Base-by-base conservation (phyloP, 306 rosid genomes). In the Dryas alaskensis region DNA sequence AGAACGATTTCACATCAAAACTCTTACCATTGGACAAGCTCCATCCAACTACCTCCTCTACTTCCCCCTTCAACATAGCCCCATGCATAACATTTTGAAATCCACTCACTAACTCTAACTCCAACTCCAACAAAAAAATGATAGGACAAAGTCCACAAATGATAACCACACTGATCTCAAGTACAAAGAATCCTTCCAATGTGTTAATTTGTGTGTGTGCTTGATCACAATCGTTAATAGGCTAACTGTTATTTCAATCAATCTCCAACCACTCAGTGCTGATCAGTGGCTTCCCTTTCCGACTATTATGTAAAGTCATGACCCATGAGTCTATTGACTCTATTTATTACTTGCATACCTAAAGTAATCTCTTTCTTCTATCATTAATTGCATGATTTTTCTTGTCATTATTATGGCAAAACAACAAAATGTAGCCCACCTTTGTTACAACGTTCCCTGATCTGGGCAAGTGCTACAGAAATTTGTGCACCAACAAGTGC, bases 401-500 rank as follows among this genome's bases (percentile, higher is more conserved):
- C 6, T 51, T 40, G 4, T 39, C 46, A 67, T 50, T 55, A 45
- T 58, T 22, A 73, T 10, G 16, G 59, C 47, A 68, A 54, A 5
- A n/a, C 14, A 12, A 45, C n/a, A 16, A 51, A 43, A 60, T 43
- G 11, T 6, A 19, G 4, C 60, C 58, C 25, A 83, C 87, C 88
- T 82, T 78, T 54, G 58, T 75, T 71, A 68, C 76, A 17, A 51
- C 66, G 60, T 75, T 82, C 81, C 67, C 91, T 86, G 14, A 84
- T 81, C 54, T 70, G 73, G 52, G 87, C 76, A 79, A 93, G 94
- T 81, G 96, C 91, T 11, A 80, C 91, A 22, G 94, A 83, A 76
- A 93, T 86, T 78, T 84, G 71, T 70, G 98, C 83, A 48, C 97
- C 98, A 47, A 87, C 72, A 70, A 53, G 81, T 66, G 97, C 97